phyloP scores from a whole-genome alignment of 768 basidiomycete genomes.

The Hortiboletus flavorubellus region DNA sequence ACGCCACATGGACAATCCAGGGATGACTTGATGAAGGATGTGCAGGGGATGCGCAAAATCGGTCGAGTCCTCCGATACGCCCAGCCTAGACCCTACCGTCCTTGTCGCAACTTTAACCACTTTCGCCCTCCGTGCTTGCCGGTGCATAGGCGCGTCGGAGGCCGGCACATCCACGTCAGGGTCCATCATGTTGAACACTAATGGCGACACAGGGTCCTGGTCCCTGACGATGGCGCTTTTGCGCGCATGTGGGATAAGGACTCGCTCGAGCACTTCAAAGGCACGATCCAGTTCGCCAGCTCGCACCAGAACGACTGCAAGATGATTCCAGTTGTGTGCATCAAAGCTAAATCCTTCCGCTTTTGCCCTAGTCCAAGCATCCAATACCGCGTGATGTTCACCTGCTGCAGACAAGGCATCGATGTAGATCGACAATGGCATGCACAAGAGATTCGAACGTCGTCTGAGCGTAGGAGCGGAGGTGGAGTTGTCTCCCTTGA shows the following conservation, averaged over 20 bases:
- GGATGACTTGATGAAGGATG: slow-evolving; percentile 59
- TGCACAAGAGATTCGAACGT: slow-evolving; percentile 58
- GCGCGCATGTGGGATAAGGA: slow-evolving; percentile 61
- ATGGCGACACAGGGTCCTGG: slow-evolving; percentile 37
- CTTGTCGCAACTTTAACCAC: slow-evolving; percentile 20
- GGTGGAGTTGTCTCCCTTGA: slow-evolving; percentile 22
- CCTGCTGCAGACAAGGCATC: slow-evolving; percentile 67
- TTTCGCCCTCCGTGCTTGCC: slow-evolving; percentile 23
- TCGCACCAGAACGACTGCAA: slow-evolving; percentile 69
- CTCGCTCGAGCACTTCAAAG: slow-evolving; percentile 75
- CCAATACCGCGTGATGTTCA: slow-evolving; percentile 56
- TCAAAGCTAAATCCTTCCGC: slow-evolving; percentile 72
- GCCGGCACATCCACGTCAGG: slow-evolving; percentile 25
- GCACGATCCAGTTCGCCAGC: slow-evolving; percentile 82
- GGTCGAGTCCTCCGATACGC: slow-evolving; percentile 19
- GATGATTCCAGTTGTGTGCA: slow-evolving; percentile 89
- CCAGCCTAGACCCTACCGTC: slow-evolving; percentile 13
- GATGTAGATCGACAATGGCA: slow-evolving; percentile 80
- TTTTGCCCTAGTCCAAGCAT: slow-evolving; percentile 64
- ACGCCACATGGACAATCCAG: slow-evolving; percentile 63
- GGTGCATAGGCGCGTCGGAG: slow-evolving; percentile 31
- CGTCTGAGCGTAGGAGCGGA: slow-evolving; percentile 19
- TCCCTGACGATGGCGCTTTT: slow-evolving; percentile 28
- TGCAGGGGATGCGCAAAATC: slow-evolving; percentile 61
- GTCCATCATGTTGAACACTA: slow-evolving; percentile 34